Evolutionary conservation across 108 stramenopile genomes (phyloP).

Genomic region (Chaetoceros muelleri): DNA sequence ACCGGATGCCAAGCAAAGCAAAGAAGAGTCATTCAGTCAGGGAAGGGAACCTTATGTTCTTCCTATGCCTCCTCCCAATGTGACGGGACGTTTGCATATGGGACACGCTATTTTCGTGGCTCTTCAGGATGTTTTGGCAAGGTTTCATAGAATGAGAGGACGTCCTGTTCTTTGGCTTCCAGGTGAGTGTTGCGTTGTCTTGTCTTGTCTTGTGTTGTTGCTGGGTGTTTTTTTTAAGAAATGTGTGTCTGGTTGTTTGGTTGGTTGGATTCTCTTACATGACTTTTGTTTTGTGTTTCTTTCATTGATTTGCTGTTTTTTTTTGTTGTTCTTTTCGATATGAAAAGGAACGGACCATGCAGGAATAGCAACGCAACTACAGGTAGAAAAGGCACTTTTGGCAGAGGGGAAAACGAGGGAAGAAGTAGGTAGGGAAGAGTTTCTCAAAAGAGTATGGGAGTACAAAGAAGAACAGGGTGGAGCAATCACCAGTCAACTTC

Average conservation of each 20-base stretch:
- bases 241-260: background rate
- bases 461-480: conserved; percentile 95
- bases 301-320: background rate
- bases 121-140: conserved; percentile 93
- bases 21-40: background rate
- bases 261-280: background rate
- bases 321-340: background rate
- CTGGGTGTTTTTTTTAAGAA: background rate
- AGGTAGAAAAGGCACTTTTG: conserved; percentile 84
- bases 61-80: conserved; percentile 98
- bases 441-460: conserved; percentile 79
- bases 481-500: conserved; percentile 87
- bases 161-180: conserved; percentile 94
- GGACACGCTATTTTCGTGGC: conserved; percentile 99
- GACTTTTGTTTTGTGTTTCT: background rate
- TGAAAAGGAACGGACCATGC: conserved; percentile 92
- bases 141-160: conserved; percentile 97
- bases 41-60: conserved; percentile 60
- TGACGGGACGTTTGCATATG: conserved; percentile 98
- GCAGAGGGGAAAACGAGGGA: conserved; percentile 72
- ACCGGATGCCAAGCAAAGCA: conserved; percentile 60
- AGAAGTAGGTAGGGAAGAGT: conserved; percentile 86
- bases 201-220: no score
- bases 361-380: conserved; percentile 97
- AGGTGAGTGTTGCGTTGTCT: conserved; percentile 13